Base-by-base conservation (phyloP, 2,329 filamentous ascomycete genomes). In the Colletotrichum lini region DNA sequence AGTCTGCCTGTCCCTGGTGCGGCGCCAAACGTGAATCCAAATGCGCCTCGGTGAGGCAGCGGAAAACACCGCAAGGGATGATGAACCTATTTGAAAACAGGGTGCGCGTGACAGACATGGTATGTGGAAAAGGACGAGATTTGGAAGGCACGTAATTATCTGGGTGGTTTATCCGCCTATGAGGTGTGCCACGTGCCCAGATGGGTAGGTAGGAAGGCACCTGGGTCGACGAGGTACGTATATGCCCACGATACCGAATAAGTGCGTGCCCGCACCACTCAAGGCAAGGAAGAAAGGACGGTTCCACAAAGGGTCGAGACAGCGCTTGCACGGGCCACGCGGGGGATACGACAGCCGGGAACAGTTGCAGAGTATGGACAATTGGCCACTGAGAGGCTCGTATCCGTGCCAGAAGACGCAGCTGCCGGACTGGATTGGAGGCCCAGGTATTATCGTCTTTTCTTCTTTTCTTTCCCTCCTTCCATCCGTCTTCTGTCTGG, bases 121-220 rank as follows among this genome's bases (percentile, higher is more conserved):
- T 35, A 49, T 35, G n/a, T 18, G n/a, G 18, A 15, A 26, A 42
- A 42, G 21, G 16, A 15, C 4, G 12, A 4, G 18, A 21, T 15
- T 35, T n/a, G 21, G 35, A 21, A 35, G 49, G 60, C 35, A 13
- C 38, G 30, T 53, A n/a, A 10, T 30, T 42, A 21, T 30, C 60
- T 63, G 10, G 16, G 15, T 53, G 47, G 38, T 49, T 59, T 60
- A 70, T 67, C 67, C 54, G 67, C 62, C 62, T 70, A 66, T 67
- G 21, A 56, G 62, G 47, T 50, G 35, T 56, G 54, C 62, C 67
- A 70, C 67, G 54, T 70, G 62, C 56, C 40, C 35, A 23, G 26
- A 66, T 30, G 44, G 26, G 10, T 10, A 18, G 44, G 30, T 35
- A 35, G 30, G 30, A 35, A 35, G 30, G 30, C 9, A 35, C 30